These are phyloP conservation scores for Scutellaria baicalensis DNA, from an alignment of 257 asterid species.

Conservation along the genomic window DNA sequence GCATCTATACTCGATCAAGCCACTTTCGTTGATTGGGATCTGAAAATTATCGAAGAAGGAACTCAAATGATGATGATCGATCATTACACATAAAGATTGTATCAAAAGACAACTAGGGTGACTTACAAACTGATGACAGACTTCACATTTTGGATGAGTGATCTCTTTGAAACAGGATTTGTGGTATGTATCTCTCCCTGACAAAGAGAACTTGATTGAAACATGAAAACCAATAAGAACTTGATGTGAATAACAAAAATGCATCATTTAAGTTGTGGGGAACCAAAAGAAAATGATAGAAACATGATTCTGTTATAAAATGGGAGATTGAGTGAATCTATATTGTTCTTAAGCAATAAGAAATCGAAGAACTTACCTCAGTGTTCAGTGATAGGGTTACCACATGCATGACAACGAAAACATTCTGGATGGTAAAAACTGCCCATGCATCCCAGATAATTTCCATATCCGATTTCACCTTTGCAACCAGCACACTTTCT, in stretches of 20 bases:
- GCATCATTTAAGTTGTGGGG: not conserved
- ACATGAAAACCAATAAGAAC: slow-evolving; percentile 40
- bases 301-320: not conserved
- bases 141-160: slow-evolving; percentile 95
- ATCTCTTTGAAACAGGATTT: slow-evolving; percentile 93
- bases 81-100: not conserved
- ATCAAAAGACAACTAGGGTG: not conserved
- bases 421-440: slow-evolving; percentile 80
- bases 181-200: slow-evolving; percentile 74
- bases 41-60: slow-evolving; percentile 17
- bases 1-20: slow-evolving; percentile 95
- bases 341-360: not conserved
- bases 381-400: slow-evolving; percentile 68
- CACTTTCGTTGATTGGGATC: slow-evolving; percentile 80
- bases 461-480: slow-evolving; percentile 70
- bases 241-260: slow-evolving; percentile 1
- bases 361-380: slow-evolving; percentile 46
- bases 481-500: slow-evolving; percentile 84
- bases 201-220: slow-evolving; percentile 86
- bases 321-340: not conserved
- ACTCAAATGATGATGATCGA: not conserved
- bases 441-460: slow-evolving; percentile 95
- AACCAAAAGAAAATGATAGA: not conserved
- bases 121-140: slow-evolving; percentile 85
- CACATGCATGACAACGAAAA: slow-evolving; percentile 77